Percentiles rank a stretch among this genome's conserved stretches.
Evolutionary conservation across 2,329 filamentous ascomycete species (phyloP).

Genomic region (Microsporum ferrugineum): DNA sequence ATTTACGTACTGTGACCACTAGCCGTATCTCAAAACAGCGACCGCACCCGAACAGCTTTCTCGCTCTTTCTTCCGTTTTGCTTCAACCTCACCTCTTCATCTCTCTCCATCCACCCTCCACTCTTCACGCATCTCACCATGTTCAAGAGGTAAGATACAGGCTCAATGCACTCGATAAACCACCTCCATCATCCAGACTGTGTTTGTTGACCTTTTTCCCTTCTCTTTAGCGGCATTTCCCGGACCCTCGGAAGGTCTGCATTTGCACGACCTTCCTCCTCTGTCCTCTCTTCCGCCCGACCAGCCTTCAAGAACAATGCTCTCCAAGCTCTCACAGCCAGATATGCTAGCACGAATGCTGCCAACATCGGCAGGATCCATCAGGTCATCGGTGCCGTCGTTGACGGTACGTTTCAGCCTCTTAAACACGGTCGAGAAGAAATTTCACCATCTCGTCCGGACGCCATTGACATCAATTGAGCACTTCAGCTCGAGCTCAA

Average conservation of each 20-base stretch:
- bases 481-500: background rate
- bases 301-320: constrained; percentile 48
- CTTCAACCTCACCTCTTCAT: constrained; percentile 21
- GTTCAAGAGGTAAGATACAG: constrained; percentile 48
- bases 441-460: constrained; percentile 19
- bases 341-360: constrained; percentile 51
- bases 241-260: constrained; percentile 52
- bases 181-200: background rate
- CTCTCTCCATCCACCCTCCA: constrained; percentile 28
- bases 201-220: constrained; percentile 14
- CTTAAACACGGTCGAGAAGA: constrained; percentile 28
- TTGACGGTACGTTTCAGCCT: constrained; percentile 64
- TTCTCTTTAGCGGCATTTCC: constrained; percentile 48
- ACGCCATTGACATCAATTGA: constrained; percentile 8
- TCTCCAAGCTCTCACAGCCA: constrained; percentile 47
- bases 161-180: constrained; percentile 14
- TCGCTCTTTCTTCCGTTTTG: constrained; percentile 19
- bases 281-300: constrained; percentile 42
- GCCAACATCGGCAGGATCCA: constrained; percentile 52
- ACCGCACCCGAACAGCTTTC: constrained; percentile 17
- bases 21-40: constrained; percentile 8
- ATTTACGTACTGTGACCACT: constrained; percentile 8
- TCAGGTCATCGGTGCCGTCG: constrained; percentile 96
- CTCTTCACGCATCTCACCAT: constrained; percentile 41
- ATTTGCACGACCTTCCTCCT: constrained; percentile 45